Evolutionary conservation across 129 eudicot genomes (phyloP).

Genomic region (Cynara cardunculus): DNA sequence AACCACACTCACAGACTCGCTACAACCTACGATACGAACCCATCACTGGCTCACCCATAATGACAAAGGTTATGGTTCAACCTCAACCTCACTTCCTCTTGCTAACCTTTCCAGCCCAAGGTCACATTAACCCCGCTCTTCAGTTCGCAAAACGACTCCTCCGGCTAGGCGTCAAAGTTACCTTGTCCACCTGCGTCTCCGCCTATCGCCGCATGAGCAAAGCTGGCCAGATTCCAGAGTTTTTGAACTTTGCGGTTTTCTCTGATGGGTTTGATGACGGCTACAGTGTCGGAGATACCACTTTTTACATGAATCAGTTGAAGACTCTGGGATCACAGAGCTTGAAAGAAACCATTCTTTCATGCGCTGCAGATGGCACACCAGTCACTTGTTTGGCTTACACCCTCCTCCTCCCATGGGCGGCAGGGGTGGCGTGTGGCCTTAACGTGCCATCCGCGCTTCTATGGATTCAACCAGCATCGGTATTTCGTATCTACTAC

Average conservation of each 20-base stretch:
- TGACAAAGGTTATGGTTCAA: slow-evolving; percentile 13
- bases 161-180: slow-evolving; percentile 41
- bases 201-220: slow-evolving; percentile 33
- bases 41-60: not conserved
- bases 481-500: slow-evolving; percentile 39
- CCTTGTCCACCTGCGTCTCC: slow-evolving; percentile 37
- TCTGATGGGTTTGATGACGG: slow-evolving; percentile 59
- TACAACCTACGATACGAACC: not conserved
- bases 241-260: slow-evolving; percentile 25
- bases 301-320: slow-evolving; percentile 5
- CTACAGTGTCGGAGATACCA: not conserved
- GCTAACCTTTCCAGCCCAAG: slow-evolving; percentile 45
- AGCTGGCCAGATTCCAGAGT: slow-evolving; percentile 6
- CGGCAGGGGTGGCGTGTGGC: slow-evolving; percentile 36
- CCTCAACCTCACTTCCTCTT: slow-evolving; percentile 39
- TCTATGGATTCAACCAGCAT: slow-evolving; percentile 64
- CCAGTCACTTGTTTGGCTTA: slow-evolving; percentile 43
- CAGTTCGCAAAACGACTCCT: slow-evolving; percentile 43
- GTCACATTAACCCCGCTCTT: slow-evolving; percentile 47
- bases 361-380: not conserved
- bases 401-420: slow-evolving; percentile 50
- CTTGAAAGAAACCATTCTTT: slow-evolving; percentile 23
- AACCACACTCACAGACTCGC: not conserved
- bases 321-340: slow-evolving; percentile 19
- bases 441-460: slow-evolving; percentile 31